Conservation (phyloP, 495 filamentous ascomycete genomes). For the Hyaloscypha finlandica region DNA sequence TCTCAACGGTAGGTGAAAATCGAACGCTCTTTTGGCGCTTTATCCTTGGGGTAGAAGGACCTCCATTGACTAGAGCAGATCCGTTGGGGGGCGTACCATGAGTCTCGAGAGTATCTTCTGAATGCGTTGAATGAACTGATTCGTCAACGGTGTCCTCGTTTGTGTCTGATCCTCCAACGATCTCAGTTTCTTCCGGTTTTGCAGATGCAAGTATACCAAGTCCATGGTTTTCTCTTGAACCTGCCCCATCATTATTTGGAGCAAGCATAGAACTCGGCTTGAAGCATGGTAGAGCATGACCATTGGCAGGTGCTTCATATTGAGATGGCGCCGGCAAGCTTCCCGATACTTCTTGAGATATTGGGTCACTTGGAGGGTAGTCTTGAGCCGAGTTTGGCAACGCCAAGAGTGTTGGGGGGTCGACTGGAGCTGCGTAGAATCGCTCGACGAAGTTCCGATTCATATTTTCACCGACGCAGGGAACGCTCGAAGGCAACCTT, state of each 20-base stretch:
- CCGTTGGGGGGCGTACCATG: slow-evolving; percentile 16
- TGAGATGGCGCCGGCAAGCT: no score
- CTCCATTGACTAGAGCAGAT: slow-evolving; percentile 15
- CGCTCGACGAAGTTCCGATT: background rate
- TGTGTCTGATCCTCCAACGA: slow-evolving; percentile 21
- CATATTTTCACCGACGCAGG: slow-evolving; percentile 1
- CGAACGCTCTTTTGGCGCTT: slow-evolving; percentile 57
- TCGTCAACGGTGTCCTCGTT: slow-evolving; percentile 23
- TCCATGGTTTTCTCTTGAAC: background rate
- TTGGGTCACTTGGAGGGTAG: background rate
- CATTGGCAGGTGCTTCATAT: background rate
- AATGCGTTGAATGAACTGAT: slow-evolving; percentile 14
- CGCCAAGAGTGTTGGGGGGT: slow-evolving; percentile 40
- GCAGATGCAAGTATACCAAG: slow-evolving; percentile 11
- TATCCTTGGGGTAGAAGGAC: slow-evolving; percentile 19
- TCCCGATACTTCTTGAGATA: background rate
- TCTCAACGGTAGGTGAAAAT: slow-evolving; percentile 63
- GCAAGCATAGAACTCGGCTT: background rate
- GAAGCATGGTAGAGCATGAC: background rate
- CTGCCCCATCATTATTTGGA: background rate
- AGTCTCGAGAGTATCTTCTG: slow-evolving; percentile 22
- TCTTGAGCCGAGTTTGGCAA: slow-evolving; percentile 38
- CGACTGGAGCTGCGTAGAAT: slow-evolving; percentile 35
- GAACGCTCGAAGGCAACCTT: background rate
- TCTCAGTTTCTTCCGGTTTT: slow-evolving; percentile 15